A percentile compares a stretch with the other conserved stretches of the same genome.
Conservation (phyloP, 768 basidiomycete species). For the Termitomyces sp. region DNA sequence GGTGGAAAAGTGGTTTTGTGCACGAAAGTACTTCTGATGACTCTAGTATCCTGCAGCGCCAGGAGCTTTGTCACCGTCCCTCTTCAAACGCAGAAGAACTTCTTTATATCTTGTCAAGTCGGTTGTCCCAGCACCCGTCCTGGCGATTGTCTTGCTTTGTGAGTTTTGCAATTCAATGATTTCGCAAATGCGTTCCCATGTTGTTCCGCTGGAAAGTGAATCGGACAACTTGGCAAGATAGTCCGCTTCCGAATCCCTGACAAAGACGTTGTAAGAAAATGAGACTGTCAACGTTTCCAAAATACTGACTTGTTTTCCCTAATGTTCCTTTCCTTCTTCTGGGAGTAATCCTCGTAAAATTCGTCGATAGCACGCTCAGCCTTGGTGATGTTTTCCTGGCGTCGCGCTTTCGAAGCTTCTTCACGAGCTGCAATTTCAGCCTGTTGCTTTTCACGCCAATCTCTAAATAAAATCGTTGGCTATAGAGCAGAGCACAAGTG, state of each 20-base stretch:
- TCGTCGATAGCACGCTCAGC: constrained; percentile 88
- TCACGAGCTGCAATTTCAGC: constrained; percentile 84
- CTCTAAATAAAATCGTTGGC: constrained; percentile 37
- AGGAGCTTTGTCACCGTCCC: constrained; percentile 90
- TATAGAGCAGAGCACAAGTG: neutral
- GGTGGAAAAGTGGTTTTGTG: neutral
- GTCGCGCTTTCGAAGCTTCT: constrained; percentile 70
- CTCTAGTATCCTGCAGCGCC: constrained; percentile 88
- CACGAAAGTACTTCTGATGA: constrained; percentile 5
- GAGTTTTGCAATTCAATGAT: constrained; percentile 90
- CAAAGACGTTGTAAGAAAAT: neutral
- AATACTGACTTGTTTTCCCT: constrained; percentile 87
- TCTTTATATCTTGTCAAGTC: constrained; percentile 92
- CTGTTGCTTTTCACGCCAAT: constrained; percentile 87
- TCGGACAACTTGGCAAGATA: constrained; percentile 73
- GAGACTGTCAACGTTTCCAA: neutral
- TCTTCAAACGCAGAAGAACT: constrained; percentile 80
- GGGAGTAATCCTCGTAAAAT: constrained; percentile 86
- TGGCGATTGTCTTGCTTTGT: constrained; percentile 93
- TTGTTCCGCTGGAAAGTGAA: constrained; percentile 84
- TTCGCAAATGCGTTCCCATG: constrained; percentile 92
- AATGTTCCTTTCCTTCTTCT: constrained; percentile 88
- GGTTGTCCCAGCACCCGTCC: constrained; percentile 83
- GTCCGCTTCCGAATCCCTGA: constrained; percentile 82
- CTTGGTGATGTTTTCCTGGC: constrained; percentile 79